phyloP scores from a whole-genome alignment of 805 yeast genomes.

The Kuraishia hungarica region DNA sequence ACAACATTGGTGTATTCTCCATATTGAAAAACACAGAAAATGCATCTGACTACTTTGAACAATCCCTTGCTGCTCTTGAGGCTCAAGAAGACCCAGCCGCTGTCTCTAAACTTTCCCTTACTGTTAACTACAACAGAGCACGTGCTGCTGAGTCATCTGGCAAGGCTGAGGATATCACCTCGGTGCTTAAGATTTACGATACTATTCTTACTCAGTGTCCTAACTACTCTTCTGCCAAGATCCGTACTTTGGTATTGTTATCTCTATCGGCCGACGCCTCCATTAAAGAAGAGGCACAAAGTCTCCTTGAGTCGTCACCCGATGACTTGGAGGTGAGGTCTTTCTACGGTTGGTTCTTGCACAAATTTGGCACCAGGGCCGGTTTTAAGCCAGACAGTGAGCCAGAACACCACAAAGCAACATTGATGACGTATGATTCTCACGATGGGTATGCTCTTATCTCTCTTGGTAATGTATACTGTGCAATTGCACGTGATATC shows the following conservation, averaged over 20 bases:
- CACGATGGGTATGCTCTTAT: slow-evolving; percentile 88
- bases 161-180: slow-evolving; percentile 16
- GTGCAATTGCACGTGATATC: slow-evolving; percentile 71
- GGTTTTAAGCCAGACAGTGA: slow-evolving; percentile 43
- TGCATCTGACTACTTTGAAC: slow-evolving; percentile 45
- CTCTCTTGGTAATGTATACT: slow-evolving; percentile 83
- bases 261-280: slow-evolving; percentile 40
- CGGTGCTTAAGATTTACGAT: slow-evolving; percentile 36
- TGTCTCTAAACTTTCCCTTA: slow-evolving; percentile 23
- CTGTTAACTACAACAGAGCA: slow-evolving; percentile 67
- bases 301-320: slow-evolving; percentile 43
- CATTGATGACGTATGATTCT: slow-evolving; percentile 72
- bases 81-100: slow-evolving; percentile 3
- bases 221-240: slow-evolving; percentile 62
- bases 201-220: slow-evolving; percentile 54
- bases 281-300: slow-evolving; percentile 44
- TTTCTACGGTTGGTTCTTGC: slow-evolving; percentile 84
- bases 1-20: slow-evolving; percentile 80
- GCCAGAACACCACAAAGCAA: slow-evolving; percentile 74
- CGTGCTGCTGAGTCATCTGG: slow-evolving; percentile 41
- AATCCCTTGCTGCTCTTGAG: slow-evolving; percentile 29
- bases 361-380: slow-evolving; percentile 47
- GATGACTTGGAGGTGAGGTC: slow-evolving; percentile 79
- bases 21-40: slow-evolving; percentile 47
- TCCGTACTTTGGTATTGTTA: slow-evolving; percentile 60